Evolutionary conservation across 768 basidiomycete species (phyloP), one percentile per base, ranked within the genome.

Genomic region (Amanita molliuscula): DNA sequence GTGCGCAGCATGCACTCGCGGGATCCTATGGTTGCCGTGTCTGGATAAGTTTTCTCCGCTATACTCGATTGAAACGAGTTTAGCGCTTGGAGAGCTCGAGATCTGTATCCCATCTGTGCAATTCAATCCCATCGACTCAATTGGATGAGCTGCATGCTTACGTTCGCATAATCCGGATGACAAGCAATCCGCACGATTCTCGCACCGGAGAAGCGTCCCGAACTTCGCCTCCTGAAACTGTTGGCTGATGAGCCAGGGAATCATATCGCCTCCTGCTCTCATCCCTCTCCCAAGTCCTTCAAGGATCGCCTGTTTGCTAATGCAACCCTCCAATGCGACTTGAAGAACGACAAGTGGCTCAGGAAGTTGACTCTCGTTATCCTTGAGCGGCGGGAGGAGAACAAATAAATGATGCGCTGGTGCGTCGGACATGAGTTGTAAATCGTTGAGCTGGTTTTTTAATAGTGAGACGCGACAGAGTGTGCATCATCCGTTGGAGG

Each of bases 371-470:
- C 76, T 83, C 62, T 92, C 90, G 53, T 94, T 87, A 49, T 93
- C 88, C 59, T 86, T 82, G 44, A 98, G 75, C 0, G 96, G 96
- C 0, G 94, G 94, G 1, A 98, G 73, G 0, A 99, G 78, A 1
- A 99, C 96, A 56, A 98, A 99, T 11, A 99, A 76, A 59, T 94
- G 90, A 61, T 98, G 95, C 0, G 92, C 94, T 0, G 96, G 96
- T 0, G 96, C 96, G 58, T 99, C 96, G 9, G 87, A 89, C 65
- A 98, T 79, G 46, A 99, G 77, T 64, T 98, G 95, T n/a, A 99
- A 75, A 63, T 99, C 96, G 62, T 99, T 98, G 16, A 96, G 96
- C 61, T 94, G 90, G 65, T 98, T 99, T 68, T 99, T 99, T n/a
- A n/a, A 73, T 99, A 99, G 63, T 99, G 96, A 45, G 86, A 88